A percentile compares a stretch with the other conserved stretches of the same genome.
Conservation (phyloP, 495 filamentous ascomycete genomes). For the Lasiosphaeria miniovina region DNA sequence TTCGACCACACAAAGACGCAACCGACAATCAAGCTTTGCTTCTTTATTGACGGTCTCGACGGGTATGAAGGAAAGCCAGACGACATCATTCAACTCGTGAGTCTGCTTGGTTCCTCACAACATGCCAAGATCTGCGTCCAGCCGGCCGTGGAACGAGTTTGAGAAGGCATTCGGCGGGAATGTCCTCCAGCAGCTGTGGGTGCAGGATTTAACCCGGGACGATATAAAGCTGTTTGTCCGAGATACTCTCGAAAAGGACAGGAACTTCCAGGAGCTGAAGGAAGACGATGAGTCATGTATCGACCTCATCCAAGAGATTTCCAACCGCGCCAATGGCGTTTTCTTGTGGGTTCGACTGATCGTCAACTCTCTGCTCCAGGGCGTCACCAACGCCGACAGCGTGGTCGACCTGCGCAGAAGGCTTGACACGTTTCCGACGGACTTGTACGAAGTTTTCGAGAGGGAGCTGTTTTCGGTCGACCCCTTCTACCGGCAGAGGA, state of each 20-base stretch:
- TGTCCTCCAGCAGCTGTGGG: no score
- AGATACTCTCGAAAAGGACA: background rate
- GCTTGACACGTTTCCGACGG: background rate
- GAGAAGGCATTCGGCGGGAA: no score
- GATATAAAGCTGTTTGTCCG: background rate
- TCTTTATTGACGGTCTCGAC: no score
- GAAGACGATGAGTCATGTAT: background rate
- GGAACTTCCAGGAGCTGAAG: background rate
- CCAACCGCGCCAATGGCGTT: slow-evolving; percentile 3
- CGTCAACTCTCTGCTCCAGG: background rate
- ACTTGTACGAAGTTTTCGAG: slow-evolving; percentile 1
- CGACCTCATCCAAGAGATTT: background rate
- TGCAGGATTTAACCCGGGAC: background rate
- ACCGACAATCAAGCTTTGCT: no score
- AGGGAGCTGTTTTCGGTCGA: background rate
- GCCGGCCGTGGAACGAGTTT: no score
- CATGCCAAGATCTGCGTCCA: no score
- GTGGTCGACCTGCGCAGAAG: slow-evolving; percentile 2
- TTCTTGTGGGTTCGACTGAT: slow-evolving; percentile 11
- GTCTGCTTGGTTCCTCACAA: no score
- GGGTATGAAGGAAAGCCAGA: no score
- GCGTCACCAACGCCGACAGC: slow-evolving; percentile 1
- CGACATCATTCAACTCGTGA: no score
- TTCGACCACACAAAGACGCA: no score
- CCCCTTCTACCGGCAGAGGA: background rate